Percentiles rank a stretch among this genome's conserved stretches.
Conservation (phyloP, 129 eudicot genomes). For the Glebionis coronaria region DNA sequence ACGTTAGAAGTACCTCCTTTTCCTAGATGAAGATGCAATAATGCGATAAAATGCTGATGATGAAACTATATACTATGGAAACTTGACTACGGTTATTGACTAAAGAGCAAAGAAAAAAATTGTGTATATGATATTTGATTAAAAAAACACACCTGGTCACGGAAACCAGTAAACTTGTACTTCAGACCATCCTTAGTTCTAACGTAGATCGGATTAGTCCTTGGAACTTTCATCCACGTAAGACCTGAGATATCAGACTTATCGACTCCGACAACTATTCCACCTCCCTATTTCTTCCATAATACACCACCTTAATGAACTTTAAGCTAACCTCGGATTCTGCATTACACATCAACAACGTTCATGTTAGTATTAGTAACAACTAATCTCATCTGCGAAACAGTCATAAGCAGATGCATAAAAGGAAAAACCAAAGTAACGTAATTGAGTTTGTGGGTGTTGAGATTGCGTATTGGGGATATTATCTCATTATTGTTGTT, state of each 20-base stretch:
- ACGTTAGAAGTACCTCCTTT: neutral
- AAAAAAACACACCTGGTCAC: conserved; percentile 56
- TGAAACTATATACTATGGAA: neutral
- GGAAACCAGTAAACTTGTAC: conserved; percentile 87
- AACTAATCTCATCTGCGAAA: no score
- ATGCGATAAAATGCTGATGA: neutral
- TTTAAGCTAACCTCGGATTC: conserved; percentile 79
- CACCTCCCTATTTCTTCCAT: conserved; percentile 95
- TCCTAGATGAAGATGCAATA: conserved; percentile 9
- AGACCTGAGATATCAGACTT: conserved; percentile 53
- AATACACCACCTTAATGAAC: conserved; percentile 70
- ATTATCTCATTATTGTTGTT: no score
- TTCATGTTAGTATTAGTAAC: neutral
- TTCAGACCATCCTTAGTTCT: conserved; percentile 67
- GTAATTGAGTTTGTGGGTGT: neutral
- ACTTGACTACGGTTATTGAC: neutral
- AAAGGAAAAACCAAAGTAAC: neutral
- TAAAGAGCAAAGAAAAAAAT: neutral
- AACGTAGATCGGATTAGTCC: conserved; percentile 77
- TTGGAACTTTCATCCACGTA: conserved; percentile 90
- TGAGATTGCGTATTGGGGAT: no score
- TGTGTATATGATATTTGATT: neutral
- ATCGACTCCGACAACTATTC: conserved; percentile 86
- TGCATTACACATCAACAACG: conserved; percentile 29
- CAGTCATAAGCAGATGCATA: neutral